Evolutionary conservation across 352 stramenopile genomes (phyloP).

Genomic region (Phytophthora hibernalis): DNA sequence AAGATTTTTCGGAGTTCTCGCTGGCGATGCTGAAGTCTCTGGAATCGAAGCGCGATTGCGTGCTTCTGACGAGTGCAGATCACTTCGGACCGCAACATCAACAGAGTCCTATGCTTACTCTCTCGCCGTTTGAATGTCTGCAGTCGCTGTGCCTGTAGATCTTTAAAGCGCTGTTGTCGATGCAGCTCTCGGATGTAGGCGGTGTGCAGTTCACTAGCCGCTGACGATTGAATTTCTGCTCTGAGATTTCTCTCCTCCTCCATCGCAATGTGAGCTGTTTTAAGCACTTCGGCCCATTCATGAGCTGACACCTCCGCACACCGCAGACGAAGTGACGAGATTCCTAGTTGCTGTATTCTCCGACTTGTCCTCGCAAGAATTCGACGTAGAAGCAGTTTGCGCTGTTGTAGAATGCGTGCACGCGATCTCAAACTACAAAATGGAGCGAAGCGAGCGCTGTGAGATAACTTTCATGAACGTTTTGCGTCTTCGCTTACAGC

Average conservation of each 20-base stretch:
- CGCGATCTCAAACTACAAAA: constrained; percentile 10
- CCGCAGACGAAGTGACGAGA: constrained; percentile 39
- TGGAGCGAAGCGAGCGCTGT: constrained; percentile 7
- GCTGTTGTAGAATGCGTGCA: neutral
- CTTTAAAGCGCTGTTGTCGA: constrained; percentile 22
- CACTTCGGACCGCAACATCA: constrained; percentile 25
- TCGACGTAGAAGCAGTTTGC: constrained; percentile 17
- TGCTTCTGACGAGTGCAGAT: constrained; percentile 15
- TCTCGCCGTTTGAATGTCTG: constrained; percentile 27
- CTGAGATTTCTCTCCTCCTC: constrained; percentile 55
- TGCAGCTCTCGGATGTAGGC: constrained; percentile 34
- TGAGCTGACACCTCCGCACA: constrained; percentile 37
- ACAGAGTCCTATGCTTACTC: constrained; percentile 21
- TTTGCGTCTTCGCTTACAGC: constrained; percentile 12
- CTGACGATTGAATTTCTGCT: constrained; percentile 43
- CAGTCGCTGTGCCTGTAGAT: constrained; percentile 28
- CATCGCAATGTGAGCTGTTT: constrained; percentile 43
- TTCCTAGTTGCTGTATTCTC: constrained; percentile 21
- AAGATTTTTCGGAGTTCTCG: constrained; percentile 17
- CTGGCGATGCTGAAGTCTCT: constrained; percentile 17
- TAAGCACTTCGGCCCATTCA: constrained; percentile 54
- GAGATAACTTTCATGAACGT: neutral
- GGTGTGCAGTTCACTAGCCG: constrained; percentile 41
- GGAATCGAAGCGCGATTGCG: constrained; percentile 33
- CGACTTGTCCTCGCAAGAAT: constrained; percentile 14